Evolutionary conservation across 2,329 filamentous ascomycete genomes (phyloP), one percentile per base, ranked within the genome.

Genomic region (Allantophomopsis lycopodina): DNA sequence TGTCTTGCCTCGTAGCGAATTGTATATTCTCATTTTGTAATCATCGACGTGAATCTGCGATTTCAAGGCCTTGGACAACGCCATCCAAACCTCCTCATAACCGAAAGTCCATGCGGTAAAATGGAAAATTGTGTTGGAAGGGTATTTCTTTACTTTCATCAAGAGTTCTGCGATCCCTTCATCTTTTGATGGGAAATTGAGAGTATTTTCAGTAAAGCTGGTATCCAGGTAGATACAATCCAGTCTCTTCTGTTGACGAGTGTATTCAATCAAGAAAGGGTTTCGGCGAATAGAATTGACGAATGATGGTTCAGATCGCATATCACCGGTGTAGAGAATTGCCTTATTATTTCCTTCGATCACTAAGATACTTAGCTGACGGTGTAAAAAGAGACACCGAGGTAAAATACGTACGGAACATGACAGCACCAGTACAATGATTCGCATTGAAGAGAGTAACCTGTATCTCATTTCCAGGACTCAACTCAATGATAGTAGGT

Each of bases 361-460:
- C 14, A 95, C 52, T 54, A 13, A n/a, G 18, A 7, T 12, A 14
- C 7, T 34, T 34, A 34, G 32, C 12, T n/a, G 13, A 14, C 8
- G 5, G 8, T 28, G 11, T 34, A 14, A 15, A 34, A 34, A 7
- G 8, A 8, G 4, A 32, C 4, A 32, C n/a, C n/a, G 15, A 34
- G 32, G 7, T 15, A 15, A 5, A 1, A 17, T 2, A 56, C 70
- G 47, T 55, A 76, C 72, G 64, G 53, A 95, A 95, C 86, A 94
- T 94, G 14, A 91, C 85, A 14, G 86, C 79, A 0, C 89, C 88
- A 0, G 81, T 72, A 50, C 89, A 96, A 55, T 95, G 89, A 50
- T 96, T 95, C 1, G 89, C 87, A 61, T 94, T 82, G 38, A 95
- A 73, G 0, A 95, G 65, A 0, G 87, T 95, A 14, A 94, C 84